phyloP scores from a whole-genome alignment of 2,329 filamentous ascomycete genomes.

The Rasamsonia emersonii region DNA sequence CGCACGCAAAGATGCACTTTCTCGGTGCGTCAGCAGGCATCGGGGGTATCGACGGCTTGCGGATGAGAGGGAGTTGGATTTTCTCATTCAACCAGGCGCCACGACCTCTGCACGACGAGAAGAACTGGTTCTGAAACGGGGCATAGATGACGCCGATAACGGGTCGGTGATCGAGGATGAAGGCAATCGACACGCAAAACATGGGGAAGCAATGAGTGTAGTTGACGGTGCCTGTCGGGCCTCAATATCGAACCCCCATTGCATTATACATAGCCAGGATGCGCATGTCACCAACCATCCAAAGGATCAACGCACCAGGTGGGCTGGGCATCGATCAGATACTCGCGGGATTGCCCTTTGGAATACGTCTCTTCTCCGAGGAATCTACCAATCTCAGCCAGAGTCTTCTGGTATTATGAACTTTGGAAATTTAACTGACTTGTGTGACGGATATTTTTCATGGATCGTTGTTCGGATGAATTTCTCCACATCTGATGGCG shows the following conservation, averaged over 20 bases:
- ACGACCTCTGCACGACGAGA: conserved; percentile 56
- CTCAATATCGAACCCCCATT: too few relatives aligned
- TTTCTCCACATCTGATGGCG: conserved; percentile 63
- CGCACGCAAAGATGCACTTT: conserved; percentile 64
- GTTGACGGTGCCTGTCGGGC: conserved; percentile 74
- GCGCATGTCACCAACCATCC: conserved; percentile 43
- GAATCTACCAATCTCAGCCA: conserved; percentile 35
- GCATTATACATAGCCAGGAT: too few relatives aligned
- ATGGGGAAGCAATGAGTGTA: conserved; percentile 73
- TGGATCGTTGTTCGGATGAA: conserved; percentile 57
- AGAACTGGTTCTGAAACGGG: conserved; percentile 60
- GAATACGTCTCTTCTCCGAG: conserved; percentile 71
- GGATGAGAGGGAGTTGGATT: conserved; percentile 54
- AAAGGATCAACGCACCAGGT: conserved; percentile 73
- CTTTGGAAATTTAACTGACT: conserved; percentile 38
- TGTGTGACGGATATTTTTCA: conserved; percentile 55
- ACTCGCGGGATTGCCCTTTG: conserved; percentile 56
- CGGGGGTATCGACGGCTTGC: conserved; percentile 51
- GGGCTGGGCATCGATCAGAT: conserved; percentile 55
- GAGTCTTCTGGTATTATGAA: background rate
- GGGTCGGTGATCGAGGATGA: conserved; percentile 52
- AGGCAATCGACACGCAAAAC: conserved; percentile 71
- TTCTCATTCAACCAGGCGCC: conserved; percentile 64
- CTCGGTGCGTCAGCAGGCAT: conserved; percentile 54
- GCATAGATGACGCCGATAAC: conserved; percentile 65